phyloP scores from a whole-genome alignment of 768 basidiomycete species.

The Termitomyces sp. region DNA sequence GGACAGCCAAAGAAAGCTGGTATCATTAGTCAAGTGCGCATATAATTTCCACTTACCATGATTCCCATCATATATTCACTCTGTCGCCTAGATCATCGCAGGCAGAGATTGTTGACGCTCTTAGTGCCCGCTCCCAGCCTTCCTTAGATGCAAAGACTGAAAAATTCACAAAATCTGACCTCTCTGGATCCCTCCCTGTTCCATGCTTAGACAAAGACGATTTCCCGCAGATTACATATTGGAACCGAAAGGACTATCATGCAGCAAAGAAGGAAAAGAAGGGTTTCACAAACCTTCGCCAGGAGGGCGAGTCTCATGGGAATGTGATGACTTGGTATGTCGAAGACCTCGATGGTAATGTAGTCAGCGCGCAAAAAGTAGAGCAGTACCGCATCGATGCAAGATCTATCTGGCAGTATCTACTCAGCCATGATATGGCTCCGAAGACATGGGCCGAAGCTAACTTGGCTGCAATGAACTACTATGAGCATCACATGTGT shows the following conservation, averaged over 20 bases:
- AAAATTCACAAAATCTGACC: not conserved
- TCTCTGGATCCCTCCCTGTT: not conserved
- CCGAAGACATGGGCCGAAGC: not conserved
- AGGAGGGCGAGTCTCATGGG: not conserved
- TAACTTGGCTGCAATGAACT: slow-evolving; percentile 1
- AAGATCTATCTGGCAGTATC: not conserved
- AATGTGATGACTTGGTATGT: slow-evolving; percentile 6
- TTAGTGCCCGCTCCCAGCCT: not conserved
- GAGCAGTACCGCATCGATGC: not conserved
- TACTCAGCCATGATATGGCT: not conserved
- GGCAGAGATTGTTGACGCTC: not conserved
- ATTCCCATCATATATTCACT: not conserved
- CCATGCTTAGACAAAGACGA: not conserved
- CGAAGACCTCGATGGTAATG: not conserved
- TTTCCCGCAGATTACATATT: not conserved
- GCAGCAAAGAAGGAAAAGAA: not conserved
- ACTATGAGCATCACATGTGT: slow-evolving; percentile 9
- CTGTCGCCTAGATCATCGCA: not conserved
- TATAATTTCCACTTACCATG: not conserved
- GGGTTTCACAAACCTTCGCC: not conserved
- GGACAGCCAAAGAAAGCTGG: not conserved
- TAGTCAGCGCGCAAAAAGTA: not conserved
- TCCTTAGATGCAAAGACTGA: not conserved
- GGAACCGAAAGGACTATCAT: not conserved
- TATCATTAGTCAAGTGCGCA: not conserved